Evolutionary conservation across 345 rosid genomes (phyloP).

Genomic region (Lepidium didymum): DNA sequence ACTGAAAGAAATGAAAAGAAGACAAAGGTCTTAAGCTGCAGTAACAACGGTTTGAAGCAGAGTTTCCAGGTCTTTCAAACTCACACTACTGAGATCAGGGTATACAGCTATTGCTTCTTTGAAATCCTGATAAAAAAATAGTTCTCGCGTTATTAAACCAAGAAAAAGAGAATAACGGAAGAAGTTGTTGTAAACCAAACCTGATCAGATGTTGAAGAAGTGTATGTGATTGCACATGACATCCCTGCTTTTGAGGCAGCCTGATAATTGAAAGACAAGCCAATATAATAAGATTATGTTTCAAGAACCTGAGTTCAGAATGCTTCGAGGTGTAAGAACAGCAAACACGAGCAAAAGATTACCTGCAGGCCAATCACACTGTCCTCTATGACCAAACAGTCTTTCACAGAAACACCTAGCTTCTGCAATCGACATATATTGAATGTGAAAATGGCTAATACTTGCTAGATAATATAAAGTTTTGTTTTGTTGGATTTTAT

Average conservation of each 20-base stretch:
- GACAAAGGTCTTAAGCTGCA: conserved; percentile 13
- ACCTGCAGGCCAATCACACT: conserved; percentile 93
- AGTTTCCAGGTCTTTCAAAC: conserved; percentile 23
- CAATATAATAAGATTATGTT: not conserved
- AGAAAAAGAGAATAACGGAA: not conserved
- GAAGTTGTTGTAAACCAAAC: conserved; percentile 28
- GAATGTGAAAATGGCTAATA: not conserved
- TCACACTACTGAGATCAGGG: conserved; percentile 71
- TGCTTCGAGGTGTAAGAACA: not conserved
- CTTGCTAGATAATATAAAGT: not conserved
- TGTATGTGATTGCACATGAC: conserved; percentile 78
- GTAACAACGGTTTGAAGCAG: conserved; percentile 19
- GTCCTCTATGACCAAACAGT: conserved; percentile 92
- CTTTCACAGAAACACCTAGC: conserved; percentile 60
- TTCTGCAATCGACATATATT: conserved; percentile 36
- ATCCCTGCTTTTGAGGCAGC: conserved; percentile 88
- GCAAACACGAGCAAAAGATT: not conserved
- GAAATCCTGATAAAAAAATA: conserved; percentile 52
- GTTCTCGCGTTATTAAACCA: not conserved
- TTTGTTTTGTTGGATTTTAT: not conserved
- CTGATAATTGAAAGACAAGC: conserved; percentile 29
- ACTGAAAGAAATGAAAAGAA: not conserved
- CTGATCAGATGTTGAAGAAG: conserved; percentile 88
- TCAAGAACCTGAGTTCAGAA: not conserved
- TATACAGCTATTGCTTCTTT: conserved; percentile 65